Percentiles rank a stretch among this genome's conserved stretches.
Conservation (phyloP, 2,329 filamentous ascomycete genomes). For the Graphiopsis chlorocephala region DNA sequence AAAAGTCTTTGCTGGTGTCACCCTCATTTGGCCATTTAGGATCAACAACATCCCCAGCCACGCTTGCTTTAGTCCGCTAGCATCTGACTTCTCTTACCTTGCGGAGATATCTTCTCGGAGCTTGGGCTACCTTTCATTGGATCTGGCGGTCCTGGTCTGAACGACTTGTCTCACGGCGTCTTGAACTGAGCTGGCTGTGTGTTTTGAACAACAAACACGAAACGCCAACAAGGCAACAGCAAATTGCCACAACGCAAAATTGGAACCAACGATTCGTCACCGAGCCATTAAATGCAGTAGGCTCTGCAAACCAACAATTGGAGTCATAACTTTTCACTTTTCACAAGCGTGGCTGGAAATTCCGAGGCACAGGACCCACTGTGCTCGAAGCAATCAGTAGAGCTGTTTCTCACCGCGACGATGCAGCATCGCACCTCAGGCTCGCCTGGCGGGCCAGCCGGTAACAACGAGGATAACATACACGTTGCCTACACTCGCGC, state of each 20-base stretch:
- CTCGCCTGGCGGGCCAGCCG: neutral
- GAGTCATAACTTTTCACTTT: neutral
- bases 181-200: neutral
- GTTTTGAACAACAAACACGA: neutral
- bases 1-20: neutral
- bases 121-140: neutral
- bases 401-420: neutral
- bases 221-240: neutral
- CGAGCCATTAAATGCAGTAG: neutral
- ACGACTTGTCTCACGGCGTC: neutral
- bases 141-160: neutral
- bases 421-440: neutral
- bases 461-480: conserved; percentile 6
- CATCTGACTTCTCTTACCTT: neutral
- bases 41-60: neutral
- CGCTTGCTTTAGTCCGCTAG: neutral
- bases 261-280: neutral
- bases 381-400: neutral
- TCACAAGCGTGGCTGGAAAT: neutral
- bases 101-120: neutral
- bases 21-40: neutral
- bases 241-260: neutral
- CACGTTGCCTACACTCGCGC: neutral
- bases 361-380: neutral
- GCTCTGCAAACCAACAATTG: neutral